phyloP scores from a whole-genome alignment of 306 rosid genomes.

The Cicer yamashitae region DNA sequence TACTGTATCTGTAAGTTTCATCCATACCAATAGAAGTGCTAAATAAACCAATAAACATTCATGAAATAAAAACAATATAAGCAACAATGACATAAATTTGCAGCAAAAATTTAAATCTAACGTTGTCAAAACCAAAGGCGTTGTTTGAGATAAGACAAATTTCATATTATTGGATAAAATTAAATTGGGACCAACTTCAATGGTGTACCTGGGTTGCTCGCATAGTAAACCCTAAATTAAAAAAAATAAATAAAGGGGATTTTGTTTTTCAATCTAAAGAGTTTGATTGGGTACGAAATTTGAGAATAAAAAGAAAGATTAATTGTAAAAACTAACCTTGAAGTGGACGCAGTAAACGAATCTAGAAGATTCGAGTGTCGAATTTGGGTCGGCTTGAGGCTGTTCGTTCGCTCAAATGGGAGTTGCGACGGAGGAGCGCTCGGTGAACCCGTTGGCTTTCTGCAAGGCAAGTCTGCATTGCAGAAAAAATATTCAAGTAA shows the following conservation, averaged over 20 bases:
- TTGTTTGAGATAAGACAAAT: not conserved
- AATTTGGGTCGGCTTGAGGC: slow-evolving; percentile 26
- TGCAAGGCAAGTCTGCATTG: not conserved
- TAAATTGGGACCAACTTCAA: not conserved
- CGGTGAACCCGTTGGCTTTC: not conserved
- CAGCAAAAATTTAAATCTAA: not conserved
- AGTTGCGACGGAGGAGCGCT: slow-evolving; percentile 10
- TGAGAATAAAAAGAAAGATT: not conserved
- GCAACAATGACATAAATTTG: slow-evolving; percentile 2
- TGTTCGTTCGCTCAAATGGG: not conserved
- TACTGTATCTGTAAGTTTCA: not conserved
- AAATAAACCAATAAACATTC: not conserved
- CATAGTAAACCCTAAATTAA: slow-evolving; percentile 37
- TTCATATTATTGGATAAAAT: not conserved
- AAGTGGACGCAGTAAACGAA: not conserved
- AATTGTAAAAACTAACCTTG: slow-evolving; percentile 38
- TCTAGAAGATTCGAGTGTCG: not conserved
- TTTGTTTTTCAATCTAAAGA: not conserved
- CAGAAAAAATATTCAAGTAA: too few relatives aligned
- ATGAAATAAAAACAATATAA: not conserved
- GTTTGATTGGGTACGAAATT: slow-evolving; percentile 8
- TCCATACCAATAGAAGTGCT: too few relatives aligned
- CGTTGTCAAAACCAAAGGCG: slow-evolving; percentile 8
- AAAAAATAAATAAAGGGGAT: not conserved
- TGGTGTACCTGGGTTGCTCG: not conserved